Evolutionary conservation across 140 eudicot genomes (phyloP), one percentile per base, ranked within the genome.

Genomic region (Bidens hawaiensis): DNA sequence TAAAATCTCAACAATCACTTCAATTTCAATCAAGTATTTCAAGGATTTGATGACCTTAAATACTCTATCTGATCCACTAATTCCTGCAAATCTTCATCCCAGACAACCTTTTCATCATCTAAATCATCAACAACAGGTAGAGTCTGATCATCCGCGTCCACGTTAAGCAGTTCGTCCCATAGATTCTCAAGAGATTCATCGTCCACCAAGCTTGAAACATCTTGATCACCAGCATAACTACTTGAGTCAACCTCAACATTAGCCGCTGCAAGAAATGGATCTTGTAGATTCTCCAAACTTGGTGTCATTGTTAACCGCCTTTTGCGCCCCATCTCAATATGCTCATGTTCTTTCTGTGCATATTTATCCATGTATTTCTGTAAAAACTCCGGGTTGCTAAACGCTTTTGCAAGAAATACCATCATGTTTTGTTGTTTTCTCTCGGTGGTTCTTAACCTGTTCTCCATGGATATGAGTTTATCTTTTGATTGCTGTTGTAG

Each of bases 51-150:
- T 58, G 79, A 77, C 78, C 79, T 75, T 51, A 88, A 75, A 71
- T 57, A 84, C 36, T 81, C 97, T 82, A 90, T 52, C 46, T 84
- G 91, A 67, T 90, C 91, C 5, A 82, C 83, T 31, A 87, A 67
- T 47, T 87, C 88, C 12, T 73, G 76, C 40, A 90, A 53, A 56
- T 85, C 88, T 46, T 90, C 96, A 45, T 81, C 86, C 96, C 96
- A 87, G 15, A 80, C 87, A 0, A 73, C 65, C 17, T 82, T 46
- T 41, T 78, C 46, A 16, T 77, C 88, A 18, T 60, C 90, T 66
- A 86, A 57, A 31, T 84, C 83, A 22, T 84, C 90, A 12, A 77
- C 83, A 28, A 79, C 88, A 8, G 72, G 81, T n/a, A n/a, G n/a
- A n/a, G n/a, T n/a, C n/a, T n/a, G n/a, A n/a, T n/a, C n/a, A n/a